These are phyloP conservation scores for Sicyos baderoa DNA, from an alignment of 306 rosid species.

Conservation along the genomic window DNA sequence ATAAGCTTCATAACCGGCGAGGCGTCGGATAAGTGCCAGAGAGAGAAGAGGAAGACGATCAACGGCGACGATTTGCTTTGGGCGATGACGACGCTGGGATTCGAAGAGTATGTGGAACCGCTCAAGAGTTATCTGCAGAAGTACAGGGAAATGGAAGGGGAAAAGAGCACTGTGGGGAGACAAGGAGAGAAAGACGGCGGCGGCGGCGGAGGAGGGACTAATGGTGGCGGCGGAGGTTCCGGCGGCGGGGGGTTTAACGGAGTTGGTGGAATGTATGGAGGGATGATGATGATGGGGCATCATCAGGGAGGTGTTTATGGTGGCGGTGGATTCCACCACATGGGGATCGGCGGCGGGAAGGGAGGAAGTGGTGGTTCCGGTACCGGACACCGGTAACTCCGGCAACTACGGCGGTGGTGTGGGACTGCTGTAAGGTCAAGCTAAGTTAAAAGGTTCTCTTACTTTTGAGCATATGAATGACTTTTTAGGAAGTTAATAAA, in stretches of 20 bases:
- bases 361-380: conserved; percentile 26
- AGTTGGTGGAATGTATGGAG: conserved; percentile 43
- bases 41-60: conserved; percentile 65
- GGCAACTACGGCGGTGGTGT: not conserved
- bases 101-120: conserved; percentile 59
- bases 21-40: conserved; percentile 67
- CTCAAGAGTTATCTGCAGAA: conserved; percentile 51
- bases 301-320: conserved; percentile 46
- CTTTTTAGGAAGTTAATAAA: conserved; percentile 8
- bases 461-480: not conserved
- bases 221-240: conserved; percentile 27
- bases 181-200: conserved; percentile 29
- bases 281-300: conserved; percentile 42
- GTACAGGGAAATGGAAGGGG: conserved; percentile 63
- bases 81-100: conserved; percentile 62
- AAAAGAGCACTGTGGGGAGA: conserved; percentile 34
- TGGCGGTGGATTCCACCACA: conserved; percentile 39
- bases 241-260: conserved; percentile 37
- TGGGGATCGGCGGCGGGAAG: not conserved
- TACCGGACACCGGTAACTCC: conserved; percentile 6
- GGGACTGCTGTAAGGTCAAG: conserved; percentile 29
- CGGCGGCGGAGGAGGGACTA: not conserved
- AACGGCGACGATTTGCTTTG: conserved; percentile 61
- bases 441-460: conserved; percentile 23
- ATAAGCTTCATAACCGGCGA: conserved; percentile 60